Evolutionary conservation across 106 monocot species (phyloP), one percentile per base, ranked within the genome.

Genomic region (Xerophyta viscosa): DNA sequence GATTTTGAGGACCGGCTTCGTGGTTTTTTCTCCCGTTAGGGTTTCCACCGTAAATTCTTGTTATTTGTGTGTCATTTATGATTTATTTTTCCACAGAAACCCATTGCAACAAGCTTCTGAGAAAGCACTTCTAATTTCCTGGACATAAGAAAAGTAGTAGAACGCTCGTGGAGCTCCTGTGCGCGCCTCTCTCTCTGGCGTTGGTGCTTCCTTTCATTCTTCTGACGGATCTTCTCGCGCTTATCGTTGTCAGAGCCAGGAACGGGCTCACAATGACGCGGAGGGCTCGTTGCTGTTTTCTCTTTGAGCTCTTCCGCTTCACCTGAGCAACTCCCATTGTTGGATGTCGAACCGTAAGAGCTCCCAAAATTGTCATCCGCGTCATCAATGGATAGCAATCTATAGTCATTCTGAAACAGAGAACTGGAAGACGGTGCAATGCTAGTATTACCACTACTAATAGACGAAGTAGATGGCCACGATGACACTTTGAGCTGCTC

Each of bases 191-290:
- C 88, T 62, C 54, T 77, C 46, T 96, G 94, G 7, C 88, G 67
- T 56, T 89, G 94, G 54, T 96, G 94, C 58, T 96, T 96, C 65
- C 49, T 84, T 66, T 96, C 94, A 54, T 96, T 96, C 70, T 85
- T 84, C 50, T 84, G 94, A 8, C 94, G 65, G 29, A 79, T 85
- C 66, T 89, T 96, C 12, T 96, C 94, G 8, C 94, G 62, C 70
- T 96, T 96, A 29, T 96, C 94, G 29, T 17, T 59, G 33, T 94
- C 82, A 54, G 71, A 76, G 11, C 86, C 84, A 6, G 84, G 81
- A 41, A 88, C 63, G 9, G 78, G 41, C 13, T 78, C 86, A 14
- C 27, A 15, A 5, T 55, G 70, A 24, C 58, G 18, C 3, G 61
- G 21, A 36, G 31, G 46, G 46, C 24, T 73, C 24, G 48, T 58